These are phyloP conservation scores for Lagerstroemia fauriei DNA, from an alignment of 441 rosid species.

Conservation along the genomic window DNA sequence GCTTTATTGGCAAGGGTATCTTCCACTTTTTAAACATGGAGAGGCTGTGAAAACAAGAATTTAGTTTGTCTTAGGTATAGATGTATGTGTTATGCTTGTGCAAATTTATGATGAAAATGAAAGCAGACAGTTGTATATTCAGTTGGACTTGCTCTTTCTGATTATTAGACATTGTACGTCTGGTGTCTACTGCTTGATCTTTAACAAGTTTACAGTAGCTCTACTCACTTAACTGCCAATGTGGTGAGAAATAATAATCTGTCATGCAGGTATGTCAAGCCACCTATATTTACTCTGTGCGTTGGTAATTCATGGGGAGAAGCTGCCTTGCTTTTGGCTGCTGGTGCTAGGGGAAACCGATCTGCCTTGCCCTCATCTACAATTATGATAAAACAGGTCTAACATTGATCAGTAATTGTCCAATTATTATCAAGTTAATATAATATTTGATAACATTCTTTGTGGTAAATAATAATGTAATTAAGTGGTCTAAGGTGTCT, in stretches of 20 bases:
- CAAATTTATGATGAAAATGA: background rate
- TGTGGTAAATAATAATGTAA: background rate
- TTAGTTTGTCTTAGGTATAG: background rate
- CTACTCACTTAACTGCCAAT: background rate
- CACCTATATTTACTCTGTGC: slow-evolving; percentile 86
- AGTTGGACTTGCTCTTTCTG: background rate
- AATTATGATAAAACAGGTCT: slow-evolving; percentile 89
- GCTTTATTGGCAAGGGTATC: background rate
- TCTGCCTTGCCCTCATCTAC: slow-evolving; percentile 88
- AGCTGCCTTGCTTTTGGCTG: slow-evolving; percentile 89
- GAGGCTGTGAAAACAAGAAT: background rate
- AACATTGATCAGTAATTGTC: slow-evolving; percentile 20
- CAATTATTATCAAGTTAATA: slow-evolving; percentile 5
- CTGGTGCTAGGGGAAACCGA: slow-evolving; percentile 81
- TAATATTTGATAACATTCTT: background rate
- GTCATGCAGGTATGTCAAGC: slow-evolving; percentile 61
- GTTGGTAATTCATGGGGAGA: slow-evolving; percentile 98
- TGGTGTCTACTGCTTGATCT: background rate
- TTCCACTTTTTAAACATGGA: background rate
- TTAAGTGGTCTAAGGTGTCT: background rate
- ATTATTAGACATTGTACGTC: background rate
- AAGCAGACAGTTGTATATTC: background rate
- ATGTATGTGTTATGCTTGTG: background rate
- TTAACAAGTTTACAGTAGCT: background rate
- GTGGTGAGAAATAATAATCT: slow-evolving; percentile 14